These are phyloP conservation scores for Hyphodiscus sp. DNA, from an alignment of 2,329 filamentous ascomycete species.

Conservation along the genomic window DNA sequence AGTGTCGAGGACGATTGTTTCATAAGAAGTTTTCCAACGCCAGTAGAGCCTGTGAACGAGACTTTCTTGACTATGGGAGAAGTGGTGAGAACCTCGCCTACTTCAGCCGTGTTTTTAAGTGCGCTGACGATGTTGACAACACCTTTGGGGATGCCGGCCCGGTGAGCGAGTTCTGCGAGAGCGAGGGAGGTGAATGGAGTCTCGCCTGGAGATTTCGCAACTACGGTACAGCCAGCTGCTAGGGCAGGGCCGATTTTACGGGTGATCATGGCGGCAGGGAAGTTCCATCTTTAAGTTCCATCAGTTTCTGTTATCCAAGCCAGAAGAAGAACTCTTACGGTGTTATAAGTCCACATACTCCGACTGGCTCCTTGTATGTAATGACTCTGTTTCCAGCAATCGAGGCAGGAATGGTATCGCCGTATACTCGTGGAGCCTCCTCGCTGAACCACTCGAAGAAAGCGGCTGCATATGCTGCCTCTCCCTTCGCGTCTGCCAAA, in stretches of 20 bases:
- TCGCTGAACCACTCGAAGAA: slow-evolving; percentile 81
- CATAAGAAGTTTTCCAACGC: slow-evolving; percentile 72
- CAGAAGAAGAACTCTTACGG: slow-evolving; percentile 36
- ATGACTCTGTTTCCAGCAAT: slow-evolving; percentile 67
- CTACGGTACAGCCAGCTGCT: slow-evolving; percentile 91
- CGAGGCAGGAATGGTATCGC: slow-evolving; percentile 66
- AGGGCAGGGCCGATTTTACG: slow-evolving; percentile 67
- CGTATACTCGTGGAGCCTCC: slow-evolving; percentile 68
- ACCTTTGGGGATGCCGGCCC: slow-evolving; percentile 83
- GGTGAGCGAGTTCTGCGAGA: slow-evolving; percentile 75
- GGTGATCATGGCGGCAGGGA: slow-evolving; percentile 71
- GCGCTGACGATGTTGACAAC: slow-evolving; percentile 87
- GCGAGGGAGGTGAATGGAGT: slow-evolving; percentile 89
- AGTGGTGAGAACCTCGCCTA: slow-evolving; percentile 72
- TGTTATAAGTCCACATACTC: slow-evolving; percentile 76
- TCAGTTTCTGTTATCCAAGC: neutral
- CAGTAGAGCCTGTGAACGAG: slow-evolving; percentile 82
- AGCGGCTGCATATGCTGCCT: slow-evolving; percentile 65
- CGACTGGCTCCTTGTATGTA: slow-evolving; percentile 77
- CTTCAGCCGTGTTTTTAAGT: slow-evolving; percentile 68
- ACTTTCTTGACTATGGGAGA: slow-evolving; percentile 77
- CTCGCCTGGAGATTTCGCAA: slow-evolving; percentile 85
- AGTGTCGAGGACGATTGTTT: slow-evolving; percentile 76
- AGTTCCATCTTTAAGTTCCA: slow-evolving; percentile 60
- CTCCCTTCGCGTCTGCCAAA: slow-evolving; percentile 64